These are phyloP conservation scores for Trichoderma sp. DNA, from an alignment of 2,329 filamentous ascomycete species.

Conservation along the genomic window DNA sequence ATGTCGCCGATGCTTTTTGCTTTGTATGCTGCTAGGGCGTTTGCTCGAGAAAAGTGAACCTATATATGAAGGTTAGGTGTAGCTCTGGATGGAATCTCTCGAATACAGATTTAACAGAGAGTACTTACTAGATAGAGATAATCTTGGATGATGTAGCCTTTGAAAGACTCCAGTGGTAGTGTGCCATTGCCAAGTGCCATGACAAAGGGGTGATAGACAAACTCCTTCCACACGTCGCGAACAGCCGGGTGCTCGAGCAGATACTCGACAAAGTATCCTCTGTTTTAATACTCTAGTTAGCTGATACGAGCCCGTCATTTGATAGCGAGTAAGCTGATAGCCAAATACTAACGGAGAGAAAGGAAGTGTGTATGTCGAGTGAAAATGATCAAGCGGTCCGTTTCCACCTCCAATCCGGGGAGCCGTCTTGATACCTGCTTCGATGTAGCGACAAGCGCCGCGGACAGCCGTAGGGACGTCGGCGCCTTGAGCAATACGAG, in stretches of 20 bases:
- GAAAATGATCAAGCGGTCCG: slow-evolving; percentile 76
- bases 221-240: slow-evolving; percentile 68
- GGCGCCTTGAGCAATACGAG: slow-evolving; percentile 63
- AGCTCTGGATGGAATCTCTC: not conserved
- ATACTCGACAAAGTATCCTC: slow-evolving; percentile 80
- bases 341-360: slow-evolving; percentile 57
- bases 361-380: slow-evolving; percentile 64
- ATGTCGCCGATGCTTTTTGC: slow-evolving; percentile 71
- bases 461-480: slow-evolving; percentile 59
- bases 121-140: slow-evolving; percentile 76
- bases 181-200: slow-evolving; percentile 71
- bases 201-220: slow-evolving; percentile 81
- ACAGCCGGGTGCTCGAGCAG: slow-evolving; percentile 73
- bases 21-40: slow-evolving; percentile 83
- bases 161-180: slow-evolving; percentile 74
- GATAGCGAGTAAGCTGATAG: too few relatives aligned
- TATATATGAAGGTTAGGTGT: slow-evolving; percentile 31
- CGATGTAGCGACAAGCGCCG: slow-evolving; percentile 67
- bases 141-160: slow-evolving; percentile 86
- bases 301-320: not conserved
- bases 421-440: slow-evolving; percentile 66
- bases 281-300: slow-evolving; percentile 28
- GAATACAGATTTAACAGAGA: too few relatives aligned
- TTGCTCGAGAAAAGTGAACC: slow-evolving; percentile 85
- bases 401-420: slow-evolving; percentile 62